phyloP scores from a whole-genome alignment of 1,139 yeast species.

The Magnusiomyces magnusii region DNA sequence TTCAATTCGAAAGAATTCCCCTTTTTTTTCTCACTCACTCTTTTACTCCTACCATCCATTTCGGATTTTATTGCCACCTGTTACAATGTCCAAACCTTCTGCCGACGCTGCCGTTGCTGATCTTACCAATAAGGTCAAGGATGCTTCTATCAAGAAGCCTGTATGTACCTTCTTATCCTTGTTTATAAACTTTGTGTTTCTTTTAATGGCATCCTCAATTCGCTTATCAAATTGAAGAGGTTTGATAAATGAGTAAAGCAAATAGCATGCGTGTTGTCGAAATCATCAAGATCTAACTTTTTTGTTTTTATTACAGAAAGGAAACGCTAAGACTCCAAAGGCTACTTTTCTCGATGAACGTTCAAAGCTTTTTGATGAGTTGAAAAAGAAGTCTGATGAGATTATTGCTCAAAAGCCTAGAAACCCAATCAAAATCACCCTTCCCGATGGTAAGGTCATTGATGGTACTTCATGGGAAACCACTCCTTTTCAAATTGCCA shows the following conservation, averaged over 20 bases:
- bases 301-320: no score
- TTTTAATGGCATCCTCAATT: no score
- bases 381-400: slow-evolving; percentile 71
- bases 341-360: slow-evolving; percentile 80
- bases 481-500: slow-evolving; percentile 79
- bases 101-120: slow-evolving; percentile 15
- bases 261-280: no score
- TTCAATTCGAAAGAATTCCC: neutral
- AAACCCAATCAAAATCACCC: slow-evolving; percentile 63
- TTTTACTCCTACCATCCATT: neutral
- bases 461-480: slow-evolving; percentile 86
- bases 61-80: slow-evolving; percentile 6
- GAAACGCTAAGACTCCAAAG: slow-evolving; percentile 45
- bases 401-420: slow-evolving; percentile 55
- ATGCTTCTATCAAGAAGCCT: slow-evolving; percentile 15
- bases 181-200: no score
- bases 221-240: no score
- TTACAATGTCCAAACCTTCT: slow-evolving; percentile 14
- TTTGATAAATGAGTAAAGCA: no score
- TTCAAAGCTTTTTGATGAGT: slow-evolving; percentile 66
- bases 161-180: no score
- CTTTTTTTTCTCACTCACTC: neutral
- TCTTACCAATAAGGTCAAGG: slow-evolving; percentile 15
- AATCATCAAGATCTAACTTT: no score
- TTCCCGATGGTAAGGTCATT: slow-evolving; percentile 77